phyloP scores from a whole-genome alignment of 1,139 yeast genomes.

The Zygosaccharomyces pseudobailii region DNA sequence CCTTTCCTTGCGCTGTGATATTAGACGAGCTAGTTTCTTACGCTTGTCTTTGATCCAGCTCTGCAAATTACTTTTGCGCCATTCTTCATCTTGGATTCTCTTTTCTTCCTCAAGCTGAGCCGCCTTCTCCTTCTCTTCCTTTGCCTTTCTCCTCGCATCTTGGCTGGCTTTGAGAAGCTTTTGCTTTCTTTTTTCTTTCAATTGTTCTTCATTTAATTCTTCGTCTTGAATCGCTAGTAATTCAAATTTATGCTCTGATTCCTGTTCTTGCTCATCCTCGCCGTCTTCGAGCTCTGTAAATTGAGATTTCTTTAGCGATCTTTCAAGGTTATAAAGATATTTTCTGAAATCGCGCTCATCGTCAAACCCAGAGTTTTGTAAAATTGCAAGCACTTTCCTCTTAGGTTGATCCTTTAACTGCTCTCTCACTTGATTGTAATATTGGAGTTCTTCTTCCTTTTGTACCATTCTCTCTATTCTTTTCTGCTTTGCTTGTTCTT shows the following conservation, averaged over 20 bases:
- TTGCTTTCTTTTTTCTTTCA: conserved; percentile 85
- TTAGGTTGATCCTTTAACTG: conserved; percentile 48
- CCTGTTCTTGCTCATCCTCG: conserved; percentile 44
- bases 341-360: conserved; percentile 67
- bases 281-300: conserved; percentile 59
- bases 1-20: conserved; percentile 60
- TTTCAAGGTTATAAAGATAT: conserved; percentile 62
- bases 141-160: conserved; percentile 83
- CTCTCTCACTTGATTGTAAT: conserved; percentile 55
- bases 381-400: conserved; percentile 40
- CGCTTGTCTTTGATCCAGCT: conserved; percentile 80
- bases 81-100: conserved; percentile 57
- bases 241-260: conserved; percentile 63
- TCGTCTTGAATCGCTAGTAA: conserved; percentile 80
- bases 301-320: conserved; percentile 62
- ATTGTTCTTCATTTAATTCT: conserved; percentile 69
- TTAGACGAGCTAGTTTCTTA: conserved; percentile 50
- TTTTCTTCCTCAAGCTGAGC: conserved; percentile 49
- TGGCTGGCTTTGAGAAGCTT: conserved; percentile 75
- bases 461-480: conserved; percentile 74
- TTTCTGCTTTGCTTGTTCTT: conserved; percentile 86
- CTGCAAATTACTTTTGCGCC: conserved; percentile 69
- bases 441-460: conserved; percentile 75
- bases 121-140: conserved; percentile 66
- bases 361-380: conserved; percentile 74